phyloP scores from a whole-genome alignment of 768 basidiomycete genomes.

The Daedalea quercina region DNA sequence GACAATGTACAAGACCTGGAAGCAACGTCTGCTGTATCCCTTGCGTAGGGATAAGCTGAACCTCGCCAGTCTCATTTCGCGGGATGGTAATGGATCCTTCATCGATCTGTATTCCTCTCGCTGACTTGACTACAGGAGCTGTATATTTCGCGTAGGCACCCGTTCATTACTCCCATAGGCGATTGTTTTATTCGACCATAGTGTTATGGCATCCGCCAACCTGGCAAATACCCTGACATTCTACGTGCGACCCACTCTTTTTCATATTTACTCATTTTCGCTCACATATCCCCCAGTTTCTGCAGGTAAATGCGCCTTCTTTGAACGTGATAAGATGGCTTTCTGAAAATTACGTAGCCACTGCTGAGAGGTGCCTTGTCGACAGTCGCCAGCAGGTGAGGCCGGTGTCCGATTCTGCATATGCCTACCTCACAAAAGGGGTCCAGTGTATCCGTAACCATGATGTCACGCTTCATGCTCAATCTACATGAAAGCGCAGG shows the following conservation, averaged over 20 bases:
- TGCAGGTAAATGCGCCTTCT: not conserved
- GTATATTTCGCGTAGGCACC: conserved; percentile 47
- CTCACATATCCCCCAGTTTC: not conserved
- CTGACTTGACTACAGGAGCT: conserved; percentile 30
- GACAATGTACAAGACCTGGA: conserved; percentile 40
- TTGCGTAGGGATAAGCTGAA: conserved; percentile 10
- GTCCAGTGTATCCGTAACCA: conserved; percentile 39
- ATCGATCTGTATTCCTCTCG: not conserved
- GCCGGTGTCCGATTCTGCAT: not conserved
- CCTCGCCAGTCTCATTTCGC: conserved; percentile 35
- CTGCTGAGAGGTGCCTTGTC: conserved; percentile 41
- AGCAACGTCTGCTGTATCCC: conserved; percentile 22
- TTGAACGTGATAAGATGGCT: too few species aligned
- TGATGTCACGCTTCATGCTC: conserved; percentile 52
- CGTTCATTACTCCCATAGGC: too few species aligned
- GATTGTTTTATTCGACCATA: conserved; percentile 17
- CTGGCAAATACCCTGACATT: conserved; percentile 40
- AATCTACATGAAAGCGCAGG: conserved; percentile 40
- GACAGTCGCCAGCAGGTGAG: conserved; percentile 43
- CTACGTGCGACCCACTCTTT: conserved; percentile 22
- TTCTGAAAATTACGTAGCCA: conserved; percentile 23
- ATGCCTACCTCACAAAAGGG: not conserved
- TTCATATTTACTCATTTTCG: not conserved
- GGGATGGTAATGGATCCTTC: conserved; percentile 37
- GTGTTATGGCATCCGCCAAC: conserved; percentile 46